Evolutionary conservation across 345 rosid genomes (phyloP).

Genomic region (Eucalyptus guilfoylei): DNA sequence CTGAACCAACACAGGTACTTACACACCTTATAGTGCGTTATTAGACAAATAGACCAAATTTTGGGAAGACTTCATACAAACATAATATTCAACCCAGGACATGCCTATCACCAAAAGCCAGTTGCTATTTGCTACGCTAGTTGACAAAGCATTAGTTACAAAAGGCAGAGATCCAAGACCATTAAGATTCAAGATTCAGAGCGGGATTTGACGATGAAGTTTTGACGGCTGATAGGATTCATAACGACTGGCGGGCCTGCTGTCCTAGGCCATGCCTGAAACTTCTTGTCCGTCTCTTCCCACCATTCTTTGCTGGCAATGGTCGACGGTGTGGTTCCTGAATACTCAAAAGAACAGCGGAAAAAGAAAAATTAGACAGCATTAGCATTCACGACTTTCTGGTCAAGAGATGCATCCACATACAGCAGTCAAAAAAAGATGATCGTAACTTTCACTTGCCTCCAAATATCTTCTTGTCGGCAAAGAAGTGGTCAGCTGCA

Average conservation of each 20-base stretch:
- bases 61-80: neutral
- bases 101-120: neutral
- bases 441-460: constrained; percentile 18
- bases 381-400: neutral
- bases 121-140: neutral
- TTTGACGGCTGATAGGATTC: constrained; percentile 92
- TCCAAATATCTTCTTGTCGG: constrained; percentile 79
- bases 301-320: constrained; percentile 67
- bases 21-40: neutral
- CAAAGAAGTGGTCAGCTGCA: constrained; percentile 26
- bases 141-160: neutral
- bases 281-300: constrained; percentile 78
- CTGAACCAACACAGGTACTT: neutral
- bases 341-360: neutral
- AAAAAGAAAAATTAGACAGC: neutral
- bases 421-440: neutral
- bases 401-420: neutral
- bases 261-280: constrained; percentile 95
- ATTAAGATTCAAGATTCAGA: neutral
- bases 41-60: neutral
- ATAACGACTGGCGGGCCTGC: constrained; percentile 91
- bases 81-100: neutral
- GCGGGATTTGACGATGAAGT: constrained; percentile 60
- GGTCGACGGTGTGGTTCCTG: constrained; percentile 78
- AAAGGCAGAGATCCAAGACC: neutral